Conservation (phyloP, 805 yeast species). For the Wickerhamomyces ciferrii region DNA sequence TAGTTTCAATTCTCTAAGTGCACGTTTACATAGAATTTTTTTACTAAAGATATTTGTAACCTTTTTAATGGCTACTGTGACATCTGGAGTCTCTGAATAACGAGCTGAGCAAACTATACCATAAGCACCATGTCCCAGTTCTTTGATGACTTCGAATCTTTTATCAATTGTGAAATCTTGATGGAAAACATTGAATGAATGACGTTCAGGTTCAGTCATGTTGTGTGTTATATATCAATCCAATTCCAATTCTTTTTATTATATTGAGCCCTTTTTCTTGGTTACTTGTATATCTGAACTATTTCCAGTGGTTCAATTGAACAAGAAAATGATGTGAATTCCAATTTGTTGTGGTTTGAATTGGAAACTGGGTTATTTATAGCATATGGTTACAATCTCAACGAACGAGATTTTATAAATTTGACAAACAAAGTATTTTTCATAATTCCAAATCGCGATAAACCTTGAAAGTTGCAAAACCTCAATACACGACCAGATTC, state of each 20-base stretch:
- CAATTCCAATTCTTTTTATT: too few species aligned
- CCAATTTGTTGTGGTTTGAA: not conserved
- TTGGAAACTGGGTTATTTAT: not conserved
- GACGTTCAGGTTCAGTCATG: slow-evolving; percentile 32
- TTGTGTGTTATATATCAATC: not conserved
- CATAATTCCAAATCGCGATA: not conserved
- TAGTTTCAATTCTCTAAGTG: slow-evolving; percentile 84
- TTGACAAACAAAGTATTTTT: not conserved
- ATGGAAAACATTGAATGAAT: slow-evolving; percentile 63
- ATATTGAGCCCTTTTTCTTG: too few species aligned
- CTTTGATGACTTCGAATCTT: slow-evolving; percentile 84
- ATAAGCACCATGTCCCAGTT: slow-evolving; percentile 96
- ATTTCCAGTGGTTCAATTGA: too few species aligned
- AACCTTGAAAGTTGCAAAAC: not conserved
- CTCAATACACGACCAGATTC: not conserved
- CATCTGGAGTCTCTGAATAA: slow-evolving; percentile 67
- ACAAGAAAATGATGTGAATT: too few species aligned
- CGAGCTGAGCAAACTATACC: slow-evolving; percentile 95
- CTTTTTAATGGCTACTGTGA: slow-evolving; percentile 90
- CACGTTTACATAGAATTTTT: slow-evolving; percentile 86
- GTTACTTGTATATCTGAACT: not conserved
- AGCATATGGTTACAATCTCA: not conserved
- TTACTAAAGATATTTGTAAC: slow-evolving; percentile 92
- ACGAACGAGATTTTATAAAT: not conserved
- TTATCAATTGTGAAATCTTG: slow-evolving; percentile 92